Conservation (phyloP, 106 monocot species). For the Dendrobium nobile region DNA sequence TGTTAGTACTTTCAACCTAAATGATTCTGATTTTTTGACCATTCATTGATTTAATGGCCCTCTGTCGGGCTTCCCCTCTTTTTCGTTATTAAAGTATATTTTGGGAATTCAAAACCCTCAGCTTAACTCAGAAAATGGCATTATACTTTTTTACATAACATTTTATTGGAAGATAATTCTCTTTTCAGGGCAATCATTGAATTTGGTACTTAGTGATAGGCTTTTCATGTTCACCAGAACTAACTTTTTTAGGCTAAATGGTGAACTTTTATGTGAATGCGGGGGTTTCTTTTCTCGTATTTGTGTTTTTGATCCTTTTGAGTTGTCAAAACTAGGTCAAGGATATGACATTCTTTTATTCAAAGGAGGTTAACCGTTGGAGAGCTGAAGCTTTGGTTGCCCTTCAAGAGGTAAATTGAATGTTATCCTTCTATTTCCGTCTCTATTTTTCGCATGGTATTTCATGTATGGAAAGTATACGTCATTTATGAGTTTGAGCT, state of each 20-base stretch:
- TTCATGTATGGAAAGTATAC: background rate
- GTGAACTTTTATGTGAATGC: background rate
- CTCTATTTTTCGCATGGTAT: background rate
- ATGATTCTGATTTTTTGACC: background rate
- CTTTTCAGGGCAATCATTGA: background rate
- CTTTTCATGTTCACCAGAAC: background rate
- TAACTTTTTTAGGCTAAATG: background rate
- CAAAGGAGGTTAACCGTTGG: constrained; percentile 14
- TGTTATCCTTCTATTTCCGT: background rate
- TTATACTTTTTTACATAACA: background rate
- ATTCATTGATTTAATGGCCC: background rate
- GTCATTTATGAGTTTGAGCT: background rate
- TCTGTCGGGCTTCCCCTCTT: background rate
- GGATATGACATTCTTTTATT: constrained; percentile 6
- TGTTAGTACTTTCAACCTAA: constrained; percentile 3
- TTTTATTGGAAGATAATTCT: background rate
- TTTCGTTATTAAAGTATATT: too few relatives aligned
- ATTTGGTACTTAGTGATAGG: background rate
- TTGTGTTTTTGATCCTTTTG: background rate
- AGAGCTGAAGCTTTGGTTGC: constrained; percentile 18
- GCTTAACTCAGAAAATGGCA: background rate
- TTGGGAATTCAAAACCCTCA: background rate
- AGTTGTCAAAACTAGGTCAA: constrained; percentile 8
- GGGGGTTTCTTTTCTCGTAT: background rate
- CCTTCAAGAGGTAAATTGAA: constrained; percentile 16